These are phyloP conservation scores for Picea sitchensis DNA, from an alignment of 75 land plant species.

Conservation along the genomic window DNA sequence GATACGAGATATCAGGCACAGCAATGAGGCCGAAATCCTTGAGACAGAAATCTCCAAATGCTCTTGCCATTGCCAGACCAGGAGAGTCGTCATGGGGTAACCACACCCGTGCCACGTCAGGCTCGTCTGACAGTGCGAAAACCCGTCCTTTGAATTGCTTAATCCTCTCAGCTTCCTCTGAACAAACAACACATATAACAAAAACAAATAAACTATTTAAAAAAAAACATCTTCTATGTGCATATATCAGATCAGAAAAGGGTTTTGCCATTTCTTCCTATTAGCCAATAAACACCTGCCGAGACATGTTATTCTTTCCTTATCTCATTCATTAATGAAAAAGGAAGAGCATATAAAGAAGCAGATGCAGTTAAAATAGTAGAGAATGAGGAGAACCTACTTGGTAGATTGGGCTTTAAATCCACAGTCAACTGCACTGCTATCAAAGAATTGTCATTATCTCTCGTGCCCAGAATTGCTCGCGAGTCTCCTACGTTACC, in stretches of 20 bases:
- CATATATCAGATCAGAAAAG: too few species aligned
- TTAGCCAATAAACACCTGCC: background rate
- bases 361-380: background rate
- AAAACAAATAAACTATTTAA: background rate
- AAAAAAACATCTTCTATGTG: too few species aligned
- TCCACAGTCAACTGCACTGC: slow-evolving; percentile 67
- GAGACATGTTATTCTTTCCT: background rate
- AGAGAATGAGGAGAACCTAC: slow-evolving; percentile 19
- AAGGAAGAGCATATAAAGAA: background rate
- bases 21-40: slow-evolving; percentile 93
- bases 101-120: slow-evolving; percentile 92
- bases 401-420: slow-evolving; percentile 65
- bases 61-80: slow-evolving; percentile 96
- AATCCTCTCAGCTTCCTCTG: slow-evolving; percentile 88
- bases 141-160: slow-evolving; percentile 77
- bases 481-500: slow-evolving; percentile 68
- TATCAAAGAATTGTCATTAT: slow-evolving; percentile 17
- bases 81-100: slow-evolving; percentile 81
- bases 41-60: slow-evolving; percentile 96
- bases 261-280: too few species aligned
- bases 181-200: background rate
- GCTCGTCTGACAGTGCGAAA: slow-evolving; percentile 92
- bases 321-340: background rate
- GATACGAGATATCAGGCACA: slow-evolving; percentile 84
- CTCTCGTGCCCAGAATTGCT: slow-evolving; percentile 46